These are phyloP conservation scores for Saccharomyces uvarum DNA, from an alignment of 1,139 yeast genomes.

Conservation along the genomic window DNA sequence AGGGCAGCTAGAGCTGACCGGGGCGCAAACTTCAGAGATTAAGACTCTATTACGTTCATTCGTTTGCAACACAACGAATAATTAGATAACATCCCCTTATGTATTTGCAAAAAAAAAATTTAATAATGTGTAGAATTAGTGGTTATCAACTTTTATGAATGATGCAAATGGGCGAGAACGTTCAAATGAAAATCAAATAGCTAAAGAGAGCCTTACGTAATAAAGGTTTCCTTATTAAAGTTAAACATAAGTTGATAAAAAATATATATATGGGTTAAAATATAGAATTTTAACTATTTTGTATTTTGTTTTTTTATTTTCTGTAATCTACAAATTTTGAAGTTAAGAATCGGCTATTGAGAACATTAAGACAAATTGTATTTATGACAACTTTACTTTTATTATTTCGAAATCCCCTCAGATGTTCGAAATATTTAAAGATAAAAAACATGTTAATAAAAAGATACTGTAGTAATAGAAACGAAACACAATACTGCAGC, in stretches of 20 bases:
- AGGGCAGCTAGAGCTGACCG: slow-evolving; percentile 48
- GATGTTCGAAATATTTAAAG: slow-evolving; percentile 5
- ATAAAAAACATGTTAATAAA: background rate
- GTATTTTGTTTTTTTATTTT: background rate
- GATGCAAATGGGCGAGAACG: background rate
- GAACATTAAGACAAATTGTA: background rate
- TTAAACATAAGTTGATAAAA: background rate
- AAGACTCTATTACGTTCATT: background rate
- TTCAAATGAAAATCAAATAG: background rate
- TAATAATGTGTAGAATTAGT: background rate
- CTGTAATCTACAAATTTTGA: background rate
- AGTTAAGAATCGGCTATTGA: background rate
- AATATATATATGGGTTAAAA: background rate
- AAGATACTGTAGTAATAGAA: no score
- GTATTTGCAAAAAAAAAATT: background rate
- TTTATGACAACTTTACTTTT: background rate
- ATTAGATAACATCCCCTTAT: background rate
- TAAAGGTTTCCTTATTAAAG: background rate
- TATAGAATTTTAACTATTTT: background rate
- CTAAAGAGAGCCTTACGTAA: background rate
- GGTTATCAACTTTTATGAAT: background rate
- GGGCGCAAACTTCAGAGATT: slow-evolving; percentile 29
- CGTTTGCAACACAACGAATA: background rate
- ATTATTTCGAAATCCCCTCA: slow-evolving; percentile 14
- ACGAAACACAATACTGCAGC: background rate